A percentile compares a stretch with the other conserved stretches of the same genome.
These are phyloP conservation scores for Nannochloris sp. DNA, from an alignment of 139 green algal genomes.

Conservation along the genomic window DNA sequence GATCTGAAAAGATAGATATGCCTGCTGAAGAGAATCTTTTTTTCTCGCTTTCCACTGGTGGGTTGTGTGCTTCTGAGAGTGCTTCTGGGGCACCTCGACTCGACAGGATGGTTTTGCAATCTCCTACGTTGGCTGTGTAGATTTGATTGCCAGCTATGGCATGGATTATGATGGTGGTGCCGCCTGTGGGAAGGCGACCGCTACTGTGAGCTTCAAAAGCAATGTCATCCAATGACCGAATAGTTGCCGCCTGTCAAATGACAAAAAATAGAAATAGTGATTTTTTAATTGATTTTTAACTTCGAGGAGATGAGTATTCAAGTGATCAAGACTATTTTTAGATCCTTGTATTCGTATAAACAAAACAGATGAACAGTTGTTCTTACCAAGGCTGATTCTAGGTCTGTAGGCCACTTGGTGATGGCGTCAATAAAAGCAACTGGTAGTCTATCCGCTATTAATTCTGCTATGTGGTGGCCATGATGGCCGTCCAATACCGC, in stretches of 20 bases:
- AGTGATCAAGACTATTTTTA: not conserved
- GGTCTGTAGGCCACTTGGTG: not conserved
- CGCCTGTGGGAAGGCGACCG: slow-evolving; percentile 9
- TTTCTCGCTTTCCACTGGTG: slow-evolving; percentile 15
- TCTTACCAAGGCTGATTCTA: slow-evolving; percentile 13
- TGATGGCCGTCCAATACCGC: slow-evolving; percentile 27
- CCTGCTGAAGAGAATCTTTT: slow-evolving; percentile 20
- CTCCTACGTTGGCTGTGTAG: slow-evolving; percentile 27
- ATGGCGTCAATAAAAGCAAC: not conserved
- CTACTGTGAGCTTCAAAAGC: slow-evolving; percentile 5
- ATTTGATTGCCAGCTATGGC: slow-evolving; percentile 1
- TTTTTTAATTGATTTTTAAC: no score
- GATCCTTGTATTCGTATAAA: not conserved
- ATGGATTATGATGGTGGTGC: slow-evolving; percentile 25
- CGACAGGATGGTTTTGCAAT: slow-evolving; percentile 29
- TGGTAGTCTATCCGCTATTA: slow-evolving; percentile 9
- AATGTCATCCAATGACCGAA: slow-evolving; percentile 14
- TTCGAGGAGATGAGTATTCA: not conserved
- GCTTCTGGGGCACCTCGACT: slow-evolving; percentile 7
- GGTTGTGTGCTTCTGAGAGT: slow-evolving; percentile 30
- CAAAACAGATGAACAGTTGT: not conserved
- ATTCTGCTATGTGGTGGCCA: slow-evolving; percentile 13
- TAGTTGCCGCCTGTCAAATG: not conserved
- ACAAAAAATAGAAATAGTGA: not conserved
- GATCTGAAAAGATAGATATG: slow-evolving; percentile 19